Evolutionary conservation across 441 rosid genomes (phyloP), one percentile per base, ranked within the genome.

Genomic region (Eruca vesicaria): DNA sequence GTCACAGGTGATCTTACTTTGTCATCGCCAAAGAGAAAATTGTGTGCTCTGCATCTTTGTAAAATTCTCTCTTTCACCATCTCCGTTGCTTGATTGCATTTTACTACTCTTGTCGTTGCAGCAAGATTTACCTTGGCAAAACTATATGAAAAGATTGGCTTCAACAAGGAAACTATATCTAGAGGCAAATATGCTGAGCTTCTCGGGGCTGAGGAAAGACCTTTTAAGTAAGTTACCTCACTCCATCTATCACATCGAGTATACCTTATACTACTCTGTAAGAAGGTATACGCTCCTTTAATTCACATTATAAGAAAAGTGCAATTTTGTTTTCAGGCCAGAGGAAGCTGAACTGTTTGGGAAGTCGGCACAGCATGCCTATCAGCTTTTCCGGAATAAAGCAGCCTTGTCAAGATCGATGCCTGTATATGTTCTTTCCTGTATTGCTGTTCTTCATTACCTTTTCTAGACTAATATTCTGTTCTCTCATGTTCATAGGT

Each of bases 131-230:
- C 89, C 76, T 80, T 92, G 78, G 96, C 86, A 10, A 93, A 92
- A 78, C 81, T 95, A 57, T 95, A 92, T 75, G 96, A 95, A 79
- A 92, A 88, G 74, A 85, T 95, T 73, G 99, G 99, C 66, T 93
- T 88, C 86, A 91, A 83, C 84, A 92, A 95, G 78, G 98, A 95
- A 89, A 86, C 90, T 79, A 85, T 95, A 75, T 95, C 99, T 80
- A 83, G 97, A 81, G 99, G 99, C 74, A 90, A 72, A 83, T 95
- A 84, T 82, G 94, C 98, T n/a, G 99, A 95, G 85, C 90, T 95
- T 75, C 83, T 86, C 26, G 96, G 88, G 9, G 96, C 99, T 75
- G 97, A 93, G 19, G 92, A 93, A 75, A 87, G 98, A 73, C 80
- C 98, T 77, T 84, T 93, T 23, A 88, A 96, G 98, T 93, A 58